Evolutionary conservation across 1,284 basidiomycete species (phyloP).

Genomic region (Exobasidium rhododendri): DNA sequence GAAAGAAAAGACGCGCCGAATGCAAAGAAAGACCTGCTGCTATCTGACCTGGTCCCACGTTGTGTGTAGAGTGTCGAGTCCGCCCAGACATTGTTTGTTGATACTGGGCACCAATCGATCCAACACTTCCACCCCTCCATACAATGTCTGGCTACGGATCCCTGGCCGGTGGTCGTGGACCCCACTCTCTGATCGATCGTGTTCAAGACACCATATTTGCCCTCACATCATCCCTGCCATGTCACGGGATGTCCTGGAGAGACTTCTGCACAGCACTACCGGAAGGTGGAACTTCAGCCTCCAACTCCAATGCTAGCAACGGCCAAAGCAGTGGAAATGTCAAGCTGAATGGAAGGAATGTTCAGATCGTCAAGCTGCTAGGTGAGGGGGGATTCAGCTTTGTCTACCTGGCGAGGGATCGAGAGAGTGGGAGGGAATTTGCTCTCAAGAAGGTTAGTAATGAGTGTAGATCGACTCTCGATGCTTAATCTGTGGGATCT

Average conservation of each 20-base stretch:
- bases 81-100: too few species aligned
- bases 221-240: slow-evolving; percentile 14
- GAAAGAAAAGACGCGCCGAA: too few species aligned
- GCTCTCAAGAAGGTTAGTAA: slow-evolving; percentile 50
- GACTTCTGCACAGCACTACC: slow-evolving; percentile 3
- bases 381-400: slow-evolving; percentile 48
- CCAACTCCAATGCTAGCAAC: slow-evolving; percentile 20
- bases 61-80: too few species aligned
- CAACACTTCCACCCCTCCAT: too few species aligned
- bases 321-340: slow-evolving; percentile 20
- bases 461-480: background rate
- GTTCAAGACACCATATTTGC: slow-evolving; percentile 14
- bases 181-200: background rate
- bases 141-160: slow-evolving; percentile 15
- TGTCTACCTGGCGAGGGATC: slow-evolving; percentile 49
- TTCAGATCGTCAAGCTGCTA: slow-evolving; percentile 46
- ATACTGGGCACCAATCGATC: slow-evolving; percentile 3
- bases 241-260: background rate
- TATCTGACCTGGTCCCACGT: too few species aligned
- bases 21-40: too few species aligned
- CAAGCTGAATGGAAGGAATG: slow-evolving; percentile 45
- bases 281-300: slow-evolving; percentile 1
- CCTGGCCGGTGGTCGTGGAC: background rate
- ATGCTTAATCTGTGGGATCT: background rate
- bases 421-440: slow-evolving; percentile 42